These are phyloP conservation scores for Acephala macrosclerotiorum DNA, from an alignment of 2,329 filamentous ascomycete genomes.

Conservation along the genomic window DNA sequence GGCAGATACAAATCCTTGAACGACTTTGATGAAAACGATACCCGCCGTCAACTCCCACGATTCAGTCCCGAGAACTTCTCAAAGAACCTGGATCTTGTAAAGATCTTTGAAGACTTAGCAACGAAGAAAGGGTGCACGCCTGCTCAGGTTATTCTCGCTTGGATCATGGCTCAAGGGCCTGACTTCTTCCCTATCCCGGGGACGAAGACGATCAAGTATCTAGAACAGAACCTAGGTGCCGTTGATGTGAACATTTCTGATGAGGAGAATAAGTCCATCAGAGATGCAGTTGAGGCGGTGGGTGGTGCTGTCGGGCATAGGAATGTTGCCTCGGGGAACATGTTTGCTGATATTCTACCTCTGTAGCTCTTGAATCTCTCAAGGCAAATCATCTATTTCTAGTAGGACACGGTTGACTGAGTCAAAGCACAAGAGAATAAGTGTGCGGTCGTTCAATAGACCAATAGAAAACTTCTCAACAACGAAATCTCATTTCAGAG, in stretches of 20 bases:
- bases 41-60: conserved; percentile 38
- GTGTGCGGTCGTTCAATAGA: too few species aligned
- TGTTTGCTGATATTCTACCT: not conserved
- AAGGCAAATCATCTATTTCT: not conserved
- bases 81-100: conserved; percentile 62
- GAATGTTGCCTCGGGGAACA: not conserved
- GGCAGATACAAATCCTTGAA: conserved; percentile 48
- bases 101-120: conserved; percentile 56
- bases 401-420: not conserved
- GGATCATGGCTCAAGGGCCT: conserved; percentile 65
- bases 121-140: conserved; percentile 60
- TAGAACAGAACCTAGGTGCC: conserved; percentile 52
- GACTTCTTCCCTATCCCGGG: conserved; percentile 67
- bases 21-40: not conserved
- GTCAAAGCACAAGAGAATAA: too few species aligned
- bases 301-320: conserved; percentile 8
- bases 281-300: conserved; percentile 15
- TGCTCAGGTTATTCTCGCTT: conserved; percentile 67
- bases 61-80: conserved; percentile 60
- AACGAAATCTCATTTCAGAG: too few species aligned
- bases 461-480: too few species aligned
- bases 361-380: not conserved
- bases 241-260: conserved; percentile 20
- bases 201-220: conserved; percentile 54
- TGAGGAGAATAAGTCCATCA: conserved; percentile 18